Evolutionary conservation across 2,329 filamentous ascomycete species (phyloP), one percentile per base, ranked within the genome.

Genomic region (Decorospora gaudefroyi): DNA sequence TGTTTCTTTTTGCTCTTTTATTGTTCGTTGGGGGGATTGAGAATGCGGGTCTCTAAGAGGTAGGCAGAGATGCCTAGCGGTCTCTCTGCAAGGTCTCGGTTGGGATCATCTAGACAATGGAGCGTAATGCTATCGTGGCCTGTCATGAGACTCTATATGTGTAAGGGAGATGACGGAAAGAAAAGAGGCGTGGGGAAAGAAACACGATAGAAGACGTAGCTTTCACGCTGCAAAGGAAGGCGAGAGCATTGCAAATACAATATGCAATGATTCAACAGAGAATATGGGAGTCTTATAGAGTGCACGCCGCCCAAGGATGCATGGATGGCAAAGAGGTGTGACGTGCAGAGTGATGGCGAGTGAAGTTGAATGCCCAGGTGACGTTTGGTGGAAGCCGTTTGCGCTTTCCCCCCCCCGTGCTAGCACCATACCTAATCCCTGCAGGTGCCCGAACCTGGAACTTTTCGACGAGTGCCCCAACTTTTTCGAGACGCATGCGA

Each of bases 401-500:
- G n/a, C 28, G 33, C 44, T 17, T 33, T 40, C 13, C 26, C 19
- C 16, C 32, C 22, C 40, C 21, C 15, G 30, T 21, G n/a, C 46
- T 57, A 53, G 49, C 36, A 23, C 23, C 6, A 11, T n/a, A n/a
- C n/a, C n/a, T 32, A 12, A 53, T 43, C 55, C 52, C 48, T 53
- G 51, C 23, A 42, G 27, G 49, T 35, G 44, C 48, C 48, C 47
- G 54, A n/a, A n/a, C 45, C 49, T 17, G 42, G 49, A 56, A 52
- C 42, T 47, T 45, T 38, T 53, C 31, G 27, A 42, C 28, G 21
- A 16, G 33, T 28, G 39, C 42, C 42, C 39, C 39, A 53, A 53
- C 53, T 57, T 61, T 42, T 57, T 56, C 35, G 45, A 46, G 44
- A 42, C 51, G 16, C 16, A 33, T 40, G 37, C 41, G 27, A 42